A percentile compares a stretch with the other conserved stretches of the same genome.
phyloP scores from a whole-genome alignment of 2,329 filamentous ascomycete genomes.

The Talaromyces sp. region DNA sequence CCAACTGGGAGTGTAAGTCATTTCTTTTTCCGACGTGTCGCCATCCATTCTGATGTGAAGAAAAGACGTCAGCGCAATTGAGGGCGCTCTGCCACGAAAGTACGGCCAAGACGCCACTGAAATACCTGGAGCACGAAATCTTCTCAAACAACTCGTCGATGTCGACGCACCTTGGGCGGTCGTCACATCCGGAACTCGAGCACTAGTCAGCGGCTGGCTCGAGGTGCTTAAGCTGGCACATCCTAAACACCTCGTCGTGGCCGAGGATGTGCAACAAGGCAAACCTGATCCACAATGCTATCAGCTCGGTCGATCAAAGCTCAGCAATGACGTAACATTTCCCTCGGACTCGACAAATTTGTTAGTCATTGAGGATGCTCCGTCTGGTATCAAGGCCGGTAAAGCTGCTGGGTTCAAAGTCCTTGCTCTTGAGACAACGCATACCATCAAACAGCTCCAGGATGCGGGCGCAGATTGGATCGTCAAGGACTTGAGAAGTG shows the following conservation, averaged over 20 bases:
- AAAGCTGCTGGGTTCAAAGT: slow-evolving; percentile 84
- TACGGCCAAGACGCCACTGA: slow-evolving; percentile 77
- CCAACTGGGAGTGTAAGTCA: slow-evolving; percentile 84
- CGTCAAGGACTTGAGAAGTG: slow-evolving; percentile 71
- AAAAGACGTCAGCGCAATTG: slow-evolving; percentile 72
- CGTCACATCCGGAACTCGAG: slow-evolving; percentile 65
- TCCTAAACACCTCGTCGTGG: slow-evolving; percentile 66
- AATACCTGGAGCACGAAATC: slow-evolving; percentile 73
- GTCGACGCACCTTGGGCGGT: slow-evolving; percentile 75
- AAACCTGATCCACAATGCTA: slow-evolving; percentile 78
- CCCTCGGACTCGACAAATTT: slow-evolving; percentile 50
- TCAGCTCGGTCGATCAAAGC: slow-evolving; percentile 60
- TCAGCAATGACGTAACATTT: slow-evolving; percentile 41
- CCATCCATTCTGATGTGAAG: slow-evolving; percentile 1
- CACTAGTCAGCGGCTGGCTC: slow-evolving; percentile 69
- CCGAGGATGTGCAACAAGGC: slow-evolving; percentile 69
- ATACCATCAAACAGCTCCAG: slow-evolving; percentile 66
- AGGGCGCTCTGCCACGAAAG: slow-evolving; percentile 70
- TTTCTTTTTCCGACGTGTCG: neutral
- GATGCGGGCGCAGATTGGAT: slow-evolving; percentile 84
- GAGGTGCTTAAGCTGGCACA: slow-evolving; percentile 60
- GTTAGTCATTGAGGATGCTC: slow-evolving; percentile 84
- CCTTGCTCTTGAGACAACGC: slow-evolving; percentile 78
- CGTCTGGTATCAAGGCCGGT: slow-evolving; percentile 76
- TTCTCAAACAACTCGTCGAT: slow-evolving; percentile 65